Evolutionary conservation across 2,329 filamentous ascomycete genomes (phyloP).

Genomic region (Thermothelomyces thermophilus): DNA sequence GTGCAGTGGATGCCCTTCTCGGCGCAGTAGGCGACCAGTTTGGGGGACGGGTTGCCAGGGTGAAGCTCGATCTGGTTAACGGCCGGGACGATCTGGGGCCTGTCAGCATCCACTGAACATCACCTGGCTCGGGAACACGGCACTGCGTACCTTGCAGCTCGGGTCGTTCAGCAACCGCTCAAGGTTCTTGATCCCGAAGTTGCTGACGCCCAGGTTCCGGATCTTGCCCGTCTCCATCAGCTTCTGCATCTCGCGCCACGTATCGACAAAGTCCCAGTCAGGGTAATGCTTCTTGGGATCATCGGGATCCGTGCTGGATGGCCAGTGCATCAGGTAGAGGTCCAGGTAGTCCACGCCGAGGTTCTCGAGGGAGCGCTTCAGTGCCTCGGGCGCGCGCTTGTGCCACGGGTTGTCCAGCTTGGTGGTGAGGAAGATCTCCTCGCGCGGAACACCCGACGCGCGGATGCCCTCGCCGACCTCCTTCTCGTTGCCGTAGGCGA

Average conservation of each 20-base stretch:
- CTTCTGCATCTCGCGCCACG: conserved; percentile 68
- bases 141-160: conserved; percentile 48
- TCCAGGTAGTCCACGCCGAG: conserved; percentile 61
- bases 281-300: conserved; percentile 61
- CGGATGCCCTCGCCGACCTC: conserved; percentile 62
- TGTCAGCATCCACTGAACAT: background rate
- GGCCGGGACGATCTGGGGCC: conserved; percentile 47
- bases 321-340: conserved; percentile 69
- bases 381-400: conserved; percentile 57
- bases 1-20: conserved; percentile 69
- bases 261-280: conserved; percentile 79
- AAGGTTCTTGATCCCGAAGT: conserved; percentile 75
- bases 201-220: conserved; percentile 76
- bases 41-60: conserved; percentile 74
- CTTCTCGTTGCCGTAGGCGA: conserved; percentile 70
- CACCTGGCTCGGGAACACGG: too few relatives aligned
- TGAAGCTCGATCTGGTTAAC: conserved; percentile 82
- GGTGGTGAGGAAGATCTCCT: conserved; percentile 66
- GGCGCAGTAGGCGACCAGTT: conserved; percentile 66
- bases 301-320: conserved; percentile 54
- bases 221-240: conserved; percentile 63
- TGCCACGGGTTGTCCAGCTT: conserved; percentile 81
- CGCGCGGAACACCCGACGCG: conserved; percentile 56
- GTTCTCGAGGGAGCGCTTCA: conserved; percentile 53
- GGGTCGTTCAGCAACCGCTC: conserved; percentile 67